These are phyloP conservation scores for Psidium friedrichsthalianum DNA, from an alignment of 345 rosid species.

Conservation along the genomic window DNA sequence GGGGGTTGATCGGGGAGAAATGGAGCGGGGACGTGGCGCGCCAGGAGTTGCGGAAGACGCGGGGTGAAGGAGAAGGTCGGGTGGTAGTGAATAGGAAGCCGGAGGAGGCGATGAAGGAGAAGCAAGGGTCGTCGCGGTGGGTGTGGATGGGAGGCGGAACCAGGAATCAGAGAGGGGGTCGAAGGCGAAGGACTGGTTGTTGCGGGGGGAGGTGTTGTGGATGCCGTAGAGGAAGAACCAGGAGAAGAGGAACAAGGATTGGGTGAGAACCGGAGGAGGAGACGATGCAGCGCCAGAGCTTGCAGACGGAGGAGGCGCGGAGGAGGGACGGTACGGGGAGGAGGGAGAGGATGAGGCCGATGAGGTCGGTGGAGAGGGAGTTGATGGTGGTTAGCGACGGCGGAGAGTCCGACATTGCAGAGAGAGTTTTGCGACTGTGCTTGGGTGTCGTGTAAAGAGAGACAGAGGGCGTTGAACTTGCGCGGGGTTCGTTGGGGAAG, in stretches of 20 bases:
- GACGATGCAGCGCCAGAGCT: constrained; percentile 45
- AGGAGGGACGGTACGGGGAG: constrained; percentile 70
- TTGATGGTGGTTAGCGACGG: constrained; percentile 20
- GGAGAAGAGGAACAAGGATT: constrained; percentile 27
- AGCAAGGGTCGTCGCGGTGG: constrained; percentile 9
- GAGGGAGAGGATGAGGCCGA: constrained; percentile 44
- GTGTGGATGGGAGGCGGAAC: constrained; percentile 39
- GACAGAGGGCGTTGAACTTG: neutral
- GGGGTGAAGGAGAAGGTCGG: constrained; percentile 56
- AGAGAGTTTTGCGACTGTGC: neutral
- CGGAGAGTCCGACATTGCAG: neutral
- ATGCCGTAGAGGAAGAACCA: constrained; percentile 91
- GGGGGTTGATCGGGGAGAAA: constrained; percentile 50
- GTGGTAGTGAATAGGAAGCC: constrained; percentile 70
- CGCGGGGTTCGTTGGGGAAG: neutral
- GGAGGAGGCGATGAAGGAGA: constrained; percentile 30
- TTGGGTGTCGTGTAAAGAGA: neutral
- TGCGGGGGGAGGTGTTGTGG: constrained; percentile 70
- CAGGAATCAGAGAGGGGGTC: constrained; percentile 66
- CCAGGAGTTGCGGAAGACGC: constrained; percentile 38
- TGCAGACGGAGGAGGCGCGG: constrained; percentile 74
- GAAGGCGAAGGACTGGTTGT: constrained; percentile 77
- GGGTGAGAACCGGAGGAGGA: constrained; percentile 11
- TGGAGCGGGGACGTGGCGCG: constrained; percentile 12
- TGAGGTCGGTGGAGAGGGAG: constrained; percentile 41